phyloP scores from a whole-genome alignment of 2,329 filamentous ascomycete genomes.

The Dothiorella sarmentorum region DNA sequence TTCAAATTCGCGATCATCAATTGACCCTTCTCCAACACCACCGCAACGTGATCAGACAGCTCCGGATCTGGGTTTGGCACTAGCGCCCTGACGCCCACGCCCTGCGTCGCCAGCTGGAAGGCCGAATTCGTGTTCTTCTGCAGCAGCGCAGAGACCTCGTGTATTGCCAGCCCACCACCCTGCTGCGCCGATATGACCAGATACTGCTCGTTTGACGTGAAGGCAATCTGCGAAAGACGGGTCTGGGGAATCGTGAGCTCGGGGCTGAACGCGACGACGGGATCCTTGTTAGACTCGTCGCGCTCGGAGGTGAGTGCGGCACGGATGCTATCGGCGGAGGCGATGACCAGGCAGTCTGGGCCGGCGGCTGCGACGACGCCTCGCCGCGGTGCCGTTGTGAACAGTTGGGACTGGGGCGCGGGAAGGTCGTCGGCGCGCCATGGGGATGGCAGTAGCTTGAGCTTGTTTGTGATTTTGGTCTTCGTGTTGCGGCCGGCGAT shows the following conservation, averaged over 20 bases:
- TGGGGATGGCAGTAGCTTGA: conserved; percentile 71
- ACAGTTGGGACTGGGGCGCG: conserved; percentile 72
- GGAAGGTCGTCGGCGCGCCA: conserved; percentile 72
- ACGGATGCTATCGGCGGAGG: conserved; percentile 82
- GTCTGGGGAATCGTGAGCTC: conserved; percentile 70
- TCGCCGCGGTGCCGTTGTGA: conserved; percentile 75
- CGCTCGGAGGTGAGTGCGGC: conserved; percentile 81
- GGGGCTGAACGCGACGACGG: conserved; percentile 69
- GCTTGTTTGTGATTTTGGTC: conserved; percentile 61
- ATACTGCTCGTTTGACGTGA: conserved; percentile 84
- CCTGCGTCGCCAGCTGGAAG: conserved; percentile 74
- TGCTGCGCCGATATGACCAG: conserved; percentile 78
- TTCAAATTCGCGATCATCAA: conserved; percentile 80
- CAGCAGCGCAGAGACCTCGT: conserved; percentile 67
- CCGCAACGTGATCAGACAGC: conserved; percentile 70
- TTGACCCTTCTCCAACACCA: conserved; percentile 76
- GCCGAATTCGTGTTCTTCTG: conserved; percentile 64
- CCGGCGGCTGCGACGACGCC: conserved; percentile 80
- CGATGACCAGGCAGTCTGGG: conserved; percentile 87
- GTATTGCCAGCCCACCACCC: conserved; percentile 79
- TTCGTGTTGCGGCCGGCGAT: not conserved
- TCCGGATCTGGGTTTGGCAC: conserved; percentile 76
- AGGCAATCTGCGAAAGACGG: conserved; percentile 82
- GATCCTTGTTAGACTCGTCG: conserved; percentile 53
- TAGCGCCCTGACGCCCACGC: conserved; percentile 68